Conservation (phyloP, 495 filamentous ascomycete genomes). For the Aspergillus indologenus region DNA sequence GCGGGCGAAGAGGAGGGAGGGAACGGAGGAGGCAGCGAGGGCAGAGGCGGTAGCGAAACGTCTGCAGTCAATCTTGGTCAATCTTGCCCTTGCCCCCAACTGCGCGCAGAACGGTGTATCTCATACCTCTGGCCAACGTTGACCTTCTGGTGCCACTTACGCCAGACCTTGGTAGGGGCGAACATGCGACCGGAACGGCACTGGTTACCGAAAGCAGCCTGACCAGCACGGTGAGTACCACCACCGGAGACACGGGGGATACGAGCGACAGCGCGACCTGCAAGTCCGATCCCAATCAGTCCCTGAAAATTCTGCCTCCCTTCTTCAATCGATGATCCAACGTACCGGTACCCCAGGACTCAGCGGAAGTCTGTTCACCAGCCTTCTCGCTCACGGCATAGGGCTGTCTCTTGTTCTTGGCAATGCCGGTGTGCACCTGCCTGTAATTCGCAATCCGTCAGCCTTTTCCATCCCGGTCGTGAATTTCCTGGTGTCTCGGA, state of each 20-base stretch:
- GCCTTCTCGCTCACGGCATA: constrained; percentile 99
- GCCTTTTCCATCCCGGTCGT: constrained; percentile 16
- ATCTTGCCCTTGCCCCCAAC: neutral
- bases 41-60: constrained; percentile 97
- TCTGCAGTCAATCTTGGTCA: constrained; percentile 38
- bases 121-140: constrained; percentile 91
- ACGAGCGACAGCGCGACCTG: constrained; percentile 99
- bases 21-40: constrained; percentile 90
- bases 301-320: constrained; percentile 5
- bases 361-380: constrained; percentile 98
- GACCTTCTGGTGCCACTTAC: constrained; percentile 99
- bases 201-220: constrained; percentile 99
- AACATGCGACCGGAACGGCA: constrained; percentile 99
- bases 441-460: constrained; percentile 44
- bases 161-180: constrained; percentile 99
- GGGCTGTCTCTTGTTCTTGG: constrained; percentile 99
- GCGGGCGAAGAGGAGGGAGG: constrained; percentile 91
- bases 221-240: constrained; percentile 99
- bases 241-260: constrained; percentile 99
- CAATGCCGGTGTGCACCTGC: constrained; percentile 95
- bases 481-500: constrained; percentile 14
- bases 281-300: constrained; percentile 25
- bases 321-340: constrained; percentile 32
- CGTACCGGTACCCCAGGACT: constrained; percentile 99
- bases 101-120: neutral